phyloP scores from a whole-genome alignment of 176 grass and related monocot species.

The Hordeum marinum region DNA sequence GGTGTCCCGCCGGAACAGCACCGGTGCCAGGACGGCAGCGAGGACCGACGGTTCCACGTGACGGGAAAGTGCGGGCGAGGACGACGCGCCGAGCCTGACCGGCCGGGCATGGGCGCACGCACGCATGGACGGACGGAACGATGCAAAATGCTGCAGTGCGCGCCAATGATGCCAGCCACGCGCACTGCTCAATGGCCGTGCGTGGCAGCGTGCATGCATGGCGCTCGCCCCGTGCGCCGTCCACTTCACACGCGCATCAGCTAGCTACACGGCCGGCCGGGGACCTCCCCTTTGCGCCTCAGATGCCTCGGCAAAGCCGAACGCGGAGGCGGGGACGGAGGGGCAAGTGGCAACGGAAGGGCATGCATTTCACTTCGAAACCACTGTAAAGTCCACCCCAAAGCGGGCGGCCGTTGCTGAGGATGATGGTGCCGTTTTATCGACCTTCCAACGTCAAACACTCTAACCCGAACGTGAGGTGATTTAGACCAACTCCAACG shows the following conservation, averaged over 20 bases:
- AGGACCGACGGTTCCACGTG: neutral
- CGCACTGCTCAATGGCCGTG: neutral
- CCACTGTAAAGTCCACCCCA: too few species aligned
- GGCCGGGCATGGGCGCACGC: too few species aligned
- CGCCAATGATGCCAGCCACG: neutral
- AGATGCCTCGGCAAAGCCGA: neutral
- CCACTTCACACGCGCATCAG: neutral
- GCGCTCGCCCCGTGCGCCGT: neutral
- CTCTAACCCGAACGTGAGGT: too few species aligned
- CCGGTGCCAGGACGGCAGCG: neutral
- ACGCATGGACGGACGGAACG: neutral
- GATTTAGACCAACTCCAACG: too few species aligned
- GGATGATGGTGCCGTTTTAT: too few species aligned
- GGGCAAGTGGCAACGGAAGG: too few species aligned
- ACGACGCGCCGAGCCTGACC: too few species aligned
- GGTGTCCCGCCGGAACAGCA: neutral
- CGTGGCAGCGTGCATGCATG: too few species aligned
- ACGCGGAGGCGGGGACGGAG: neutral
- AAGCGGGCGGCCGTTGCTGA: too few species aligned
- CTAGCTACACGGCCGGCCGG: neutral
- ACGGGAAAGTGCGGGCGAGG: neutral
- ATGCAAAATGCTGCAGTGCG: too few species aligned
- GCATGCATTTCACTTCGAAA: too few species aligned
- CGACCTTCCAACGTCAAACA: too few species aligned
- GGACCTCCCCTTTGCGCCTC: neutral